Evolutionary conservation across 768 basidiomycete species (phyloP).

Genomic region (Sporobolomyces roseus): DNA sequence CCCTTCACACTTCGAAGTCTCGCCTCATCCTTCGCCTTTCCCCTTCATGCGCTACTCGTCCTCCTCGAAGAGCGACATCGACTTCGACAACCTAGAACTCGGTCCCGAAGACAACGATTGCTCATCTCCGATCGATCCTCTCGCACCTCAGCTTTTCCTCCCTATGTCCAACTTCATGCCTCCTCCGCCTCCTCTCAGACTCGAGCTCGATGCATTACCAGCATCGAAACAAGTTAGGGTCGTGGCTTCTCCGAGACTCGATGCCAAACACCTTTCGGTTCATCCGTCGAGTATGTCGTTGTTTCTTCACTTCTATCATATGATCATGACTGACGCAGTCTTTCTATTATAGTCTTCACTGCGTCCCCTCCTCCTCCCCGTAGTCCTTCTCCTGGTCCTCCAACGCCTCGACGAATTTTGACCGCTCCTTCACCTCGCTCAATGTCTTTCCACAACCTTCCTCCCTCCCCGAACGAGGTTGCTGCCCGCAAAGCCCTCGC

Average conservation of each 20-base stretch:
- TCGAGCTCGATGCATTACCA: conserved; percentile 10
- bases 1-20: conserved; percentile 1
- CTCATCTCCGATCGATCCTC: conserved; percentile 27
- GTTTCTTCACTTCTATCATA: too few species aligned
- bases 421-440: not conserved
- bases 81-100: too few species aligned
- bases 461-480: not conserved
- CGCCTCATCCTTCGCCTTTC: conserved; percentile 16
- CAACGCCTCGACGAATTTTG: not conserved
- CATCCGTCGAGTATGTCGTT: conserved; percentile 15
- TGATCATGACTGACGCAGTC: too few species aligned
- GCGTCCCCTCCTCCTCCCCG: not conserved
- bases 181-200: not conserved
- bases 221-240: not conserved
- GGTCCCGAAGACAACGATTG: conserved; percentile 9
- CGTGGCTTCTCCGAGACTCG: conserved; percentile 14
- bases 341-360: too few species aligned
- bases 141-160: conserved; percentile 10
- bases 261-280: conserved; percentile 24
- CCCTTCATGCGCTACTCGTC: conserved; percentile 13
- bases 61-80: not conserved
- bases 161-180: not conserved
- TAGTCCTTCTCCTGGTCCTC: not conserved
- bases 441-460: conserved; percentile 1
- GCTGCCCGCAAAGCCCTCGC: not conserved